These are phyloP conservation scores for Camellia oleifera DNA, from an alignment of 179 eudicot species.

Conservation along the genomic window DNA sequence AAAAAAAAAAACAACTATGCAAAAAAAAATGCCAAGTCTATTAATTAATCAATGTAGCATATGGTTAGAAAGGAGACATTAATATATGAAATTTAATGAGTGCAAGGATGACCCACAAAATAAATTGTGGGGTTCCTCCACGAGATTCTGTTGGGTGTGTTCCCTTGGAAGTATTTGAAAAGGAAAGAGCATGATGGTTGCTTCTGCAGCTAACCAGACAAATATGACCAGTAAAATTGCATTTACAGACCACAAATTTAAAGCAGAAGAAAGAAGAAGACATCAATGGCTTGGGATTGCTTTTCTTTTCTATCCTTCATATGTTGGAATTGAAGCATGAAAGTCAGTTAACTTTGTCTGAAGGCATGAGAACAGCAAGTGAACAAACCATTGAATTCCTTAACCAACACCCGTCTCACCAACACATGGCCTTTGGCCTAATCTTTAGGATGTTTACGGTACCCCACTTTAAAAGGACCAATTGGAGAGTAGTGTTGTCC, in stretches of 20 bases:
- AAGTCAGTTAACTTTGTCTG: constrained; percentile 14
- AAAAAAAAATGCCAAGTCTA: too few relatives aligned
- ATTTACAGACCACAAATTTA: not conserved
- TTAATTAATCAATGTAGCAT: too few relatives aligned
- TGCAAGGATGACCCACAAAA: constrained; percentile 21
- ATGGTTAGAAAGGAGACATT: not conserved
- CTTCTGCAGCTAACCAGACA: constrained; percentile 11
- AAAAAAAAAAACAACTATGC: too few relatives aligned
- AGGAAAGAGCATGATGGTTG: constrained; percentile 4
- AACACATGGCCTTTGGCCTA: not conserved
- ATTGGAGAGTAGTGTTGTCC: too few relatives aligned
- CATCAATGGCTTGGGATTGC: not conserved
- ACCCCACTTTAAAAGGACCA: not conserved
- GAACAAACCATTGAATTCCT: constrained; percentile 4
- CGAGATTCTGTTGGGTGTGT: constrained; percentile 25
- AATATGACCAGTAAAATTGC: constrained; percentile 5
- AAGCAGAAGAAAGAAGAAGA: constrained; percentile 1
- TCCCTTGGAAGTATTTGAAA: constrained; percentile 22
- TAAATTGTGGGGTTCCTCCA: constrained; percentile 14
- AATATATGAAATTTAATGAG: not conserved
- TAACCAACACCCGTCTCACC: not conserved
- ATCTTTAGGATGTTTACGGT: not conserved
- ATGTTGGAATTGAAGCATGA: constrained; percentile 11
- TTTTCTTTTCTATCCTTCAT: not conserved
- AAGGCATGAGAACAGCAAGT: constrained; percentile 7